Base-by-base conservation (phyloP, 345 rosid genomes). In the Passiflora organensis region DNA sequence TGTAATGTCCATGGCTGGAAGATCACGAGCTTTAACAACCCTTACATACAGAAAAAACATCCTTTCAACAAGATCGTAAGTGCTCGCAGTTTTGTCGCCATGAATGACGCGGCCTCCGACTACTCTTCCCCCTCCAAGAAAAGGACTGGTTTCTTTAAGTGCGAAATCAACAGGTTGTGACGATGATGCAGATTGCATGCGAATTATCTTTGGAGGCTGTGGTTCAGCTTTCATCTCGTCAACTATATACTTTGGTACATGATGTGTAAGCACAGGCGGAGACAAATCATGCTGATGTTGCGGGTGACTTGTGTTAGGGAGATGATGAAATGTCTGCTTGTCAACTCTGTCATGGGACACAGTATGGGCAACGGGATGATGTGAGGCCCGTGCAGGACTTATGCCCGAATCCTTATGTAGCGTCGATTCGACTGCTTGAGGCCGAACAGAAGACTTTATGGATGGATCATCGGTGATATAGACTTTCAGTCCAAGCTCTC, bases 401-500 rank as follows among this genome's bases (percentile, higher is more conserved):
- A 64, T 42, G 24, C 25, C 59, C 16, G 63, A 61, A 57, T 71
- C 78, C 34, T 56, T 53, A 6, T 20, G 21, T 19, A 63, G 43
- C 53, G 67, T 42, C 34, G 67, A 68, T 60, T 74, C 66, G 51
- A 52, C 59, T 34, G 76, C 71, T 43, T 81, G 78, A 45, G 50
- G 36, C 6, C 81, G 72, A 2, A 42, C 59, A 32, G 93, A 82
- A 16, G 96, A 80, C 70, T 74, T 91, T 45, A 86, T 76, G 49
- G 85, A 82, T 37, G 80, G 72, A 36, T 82, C 86, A 25, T 86
- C 84, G 12, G 91, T 86, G 57, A 91, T 55, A 58, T 81, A 91
- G 55, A 88, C 89, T 74, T 88, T 88, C 62, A 91, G 69, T 57
- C 95, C 94, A 5, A 93, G 91, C 77, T 93, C 99, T 70, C 96